A percentile compares a stretch with the other conserved stretches of the same genome.
These are phyloP conservation scores for Barnettozyma sucrosica DNA, from an alignment of 805 yeast genomes.

Conservation along the genomic window DNA sequence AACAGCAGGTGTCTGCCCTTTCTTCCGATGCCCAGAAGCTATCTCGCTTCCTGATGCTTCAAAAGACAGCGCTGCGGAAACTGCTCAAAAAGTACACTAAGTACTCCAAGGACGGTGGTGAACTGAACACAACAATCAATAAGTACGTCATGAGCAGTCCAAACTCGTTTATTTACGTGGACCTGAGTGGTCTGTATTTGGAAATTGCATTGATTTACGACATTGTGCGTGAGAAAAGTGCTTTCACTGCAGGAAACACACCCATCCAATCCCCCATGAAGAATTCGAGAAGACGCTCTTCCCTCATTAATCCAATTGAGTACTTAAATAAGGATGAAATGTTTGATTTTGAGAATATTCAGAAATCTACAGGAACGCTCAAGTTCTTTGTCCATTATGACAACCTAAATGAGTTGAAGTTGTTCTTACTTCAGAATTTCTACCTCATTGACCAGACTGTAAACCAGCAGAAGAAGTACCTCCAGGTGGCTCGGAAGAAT, in stretches of 20 bases:
- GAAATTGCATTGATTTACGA: slow-evolving; percentile 53
- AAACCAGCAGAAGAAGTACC: slow-evolving; percentile 15
- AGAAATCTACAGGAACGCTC: slow-evolving; percentile 32
- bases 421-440: slow-evolving; percentile 40
- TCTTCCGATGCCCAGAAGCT: slow-evolving; percentile 54
- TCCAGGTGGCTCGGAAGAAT: slow-evolving; percentile 18
- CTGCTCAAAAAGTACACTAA: slow-evolving; percentile 63
- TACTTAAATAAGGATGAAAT: slow-evolving; percentile 19
- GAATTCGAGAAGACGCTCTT: slow-evolving; percentile 10
- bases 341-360: slow-evolving; percentile 33
- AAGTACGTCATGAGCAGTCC: slow-evolving; percentile 35
- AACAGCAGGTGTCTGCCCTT: slow-evolving; percentile 25
- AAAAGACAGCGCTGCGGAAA: slow-evolving; percentile 68
- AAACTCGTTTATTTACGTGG: slow-evolving; percentile 54
- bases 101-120: slow-evolving; percentile 33
- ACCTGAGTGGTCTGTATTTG: slow-evolving; percentile 54
- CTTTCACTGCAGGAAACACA: not conserved
- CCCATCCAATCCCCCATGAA: slow-evolving; percentile 1
- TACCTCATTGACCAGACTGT: slow-evolving; percentile 20
- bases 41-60: slow-evolving; percentile 65
- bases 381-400: slow-evolving; percentile 56
- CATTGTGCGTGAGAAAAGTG: slow-evolving; percentile 30
- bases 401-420: slow-evolving; percentile 47
- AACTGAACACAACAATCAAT: slow-evolving; percentile 25
- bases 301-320: slow-evolving; percentile 14